Conservation (phyloP, 495 filamentous ascomycete genomes). For the Xylaria curta region DNA sequence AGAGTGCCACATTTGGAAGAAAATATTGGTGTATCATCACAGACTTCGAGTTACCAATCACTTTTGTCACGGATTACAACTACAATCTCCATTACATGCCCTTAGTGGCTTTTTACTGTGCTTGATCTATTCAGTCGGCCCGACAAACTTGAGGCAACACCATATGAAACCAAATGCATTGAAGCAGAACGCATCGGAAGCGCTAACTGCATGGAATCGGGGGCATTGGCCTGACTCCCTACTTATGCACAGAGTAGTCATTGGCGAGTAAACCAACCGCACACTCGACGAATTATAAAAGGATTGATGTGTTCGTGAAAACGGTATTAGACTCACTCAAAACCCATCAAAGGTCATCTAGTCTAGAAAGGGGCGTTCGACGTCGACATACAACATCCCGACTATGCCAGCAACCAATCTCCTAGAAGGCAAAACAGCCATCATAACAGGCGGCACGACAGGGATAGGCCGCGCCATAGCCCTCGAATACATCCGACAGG, state of each 20-base stretch:
- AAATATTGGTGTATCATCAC: neutral
- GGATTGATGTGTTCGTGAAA: too few relatives aligned
- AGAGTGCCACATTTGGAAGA: neutral
- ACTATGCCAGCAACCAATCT: constrained; percentile 56
- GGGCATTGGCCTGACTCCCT: neutral
- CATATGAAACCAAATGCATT: neutral
- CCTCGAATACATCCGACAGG: constrained; percentile 72
- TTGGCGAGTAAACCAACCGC: too few relatives aligned
- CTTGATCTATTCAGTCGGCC: too few relatives aligned
- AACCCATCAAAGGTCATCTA: too few relatives aligned
- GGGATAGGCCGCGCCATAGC: constrained; percentile 80
- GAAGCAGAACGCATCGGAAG: neutral
- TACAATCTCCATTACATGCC: neutral
- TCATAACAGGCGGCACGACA: constrained; percentile 77
- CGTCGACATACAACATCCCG: neutral
- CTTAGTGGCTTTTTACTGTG: neutral
- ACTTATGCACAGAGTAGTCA: too few relatives aligned
- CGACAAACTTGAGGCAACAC: too few relatives aligned
- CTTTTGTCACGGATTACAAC: neutral
- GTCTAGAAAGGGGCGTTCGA: too few relatives aligned
- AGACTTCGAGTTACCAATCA: neutral
- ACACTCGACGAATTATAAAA: too few relatives aligned
- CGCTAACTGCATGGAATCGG: neutral
- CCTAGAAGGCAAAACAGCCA: constrained; percentile 71
- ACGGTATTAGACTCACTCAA: too few relatives aligned